Percentiles rank a stretch among this genome's conserved stretches.
phyloP scores from a whole-genome alignment of 2,329 filamentous ascomycete species.

The Coniochaeta prunicola region DNA sequence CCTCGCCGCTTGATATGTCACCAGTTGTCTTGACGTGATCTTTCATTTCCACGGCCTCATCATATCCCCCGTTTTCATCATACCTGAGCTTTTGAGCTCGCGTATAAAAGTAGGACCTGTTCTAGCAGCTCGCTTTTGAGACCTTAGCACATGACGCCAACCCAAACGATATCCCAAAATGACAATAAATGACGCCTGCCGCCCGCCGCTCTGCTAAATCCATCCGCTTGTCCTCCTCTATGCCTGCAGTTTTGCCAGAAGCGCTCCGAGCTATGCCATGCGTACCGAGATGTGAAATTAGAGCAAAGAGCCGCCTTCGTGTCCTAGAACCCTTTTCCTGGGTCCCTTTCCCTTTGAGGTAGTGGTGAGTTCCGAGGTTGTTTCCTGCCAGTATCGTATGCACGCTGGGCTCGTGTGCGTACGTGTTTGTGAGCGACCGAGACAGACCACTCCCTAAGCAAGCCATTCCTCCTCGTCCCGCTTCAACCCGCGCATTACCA shows the following conservation, averaged over 20 bases:
- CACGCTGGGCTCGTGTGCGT: background rate
- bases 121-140: background rate
- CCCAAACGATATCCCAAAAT: background rate
- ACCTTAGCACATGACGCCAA: background rate
- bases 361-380: background rate
- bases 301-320: background rate
- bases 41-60: background rate
- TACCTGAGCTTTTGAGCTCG: background rate
- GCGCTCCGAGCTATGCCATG: background rate
- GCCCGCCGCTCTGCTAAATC: background rate
- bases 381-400: background rate
- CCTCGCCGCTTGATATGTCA: too few species aligned
- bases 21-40: background rate
- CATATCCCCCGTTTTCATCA: background rate
- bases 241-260: background rate
- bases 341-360: background rate
- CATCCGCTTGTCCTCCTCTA: background rate
- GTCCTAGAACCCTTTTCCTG: background rate
- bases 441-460: slow-evolving; percentile 26
- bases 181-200: background rate
- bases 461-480: slow-evolving; percentile 55
- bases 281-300: background rate
- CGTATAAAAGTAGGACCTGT: background rate
- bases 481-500: slow-evolving; percentile 50
- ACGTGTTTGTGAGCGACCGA: background rate